Percentiles rank a stretch among this genome's conserved stretches.
phyloP scores from a whole-genome alignment of 495 filamentous ascomycete genomes.

The Apodospora peruviana region DNA sequence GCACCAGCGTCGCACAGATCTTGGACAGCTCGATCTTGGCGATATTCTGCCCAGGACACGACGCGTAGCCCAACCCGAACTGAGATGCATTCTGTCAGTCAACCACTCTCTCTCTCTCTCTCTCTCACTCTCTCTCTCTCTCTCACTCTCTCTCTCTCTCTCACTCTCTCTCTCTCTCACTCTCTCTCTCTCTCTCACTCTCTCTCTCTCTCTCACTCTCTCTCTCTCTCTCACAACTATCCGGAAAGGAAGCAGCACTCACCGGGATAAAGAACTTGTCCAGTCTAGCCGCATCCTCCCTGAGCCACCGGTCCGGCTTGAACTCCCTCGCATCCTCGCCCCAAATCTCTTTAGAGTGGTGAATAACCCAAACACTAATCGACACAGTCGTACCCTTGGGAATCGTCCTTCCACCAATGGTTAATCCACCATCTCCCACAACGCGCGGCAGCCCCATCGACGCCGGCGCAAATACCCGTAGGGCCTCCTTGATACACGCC shows the following conservation, averaged over 20 bases:
- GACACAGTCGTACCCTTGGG: conserved; percentile 32
- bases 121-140: too few species aligned
- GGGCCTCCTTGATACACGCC: conserved; percentile 52
- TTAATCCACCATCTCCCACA: conserved; percentile 44
- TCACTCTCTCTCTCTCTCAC: too few species aligned
- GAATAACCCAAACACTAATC: conserved; percentile 41
- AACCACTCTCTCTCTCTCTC: too few species aligned
- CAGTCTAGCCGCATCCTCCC: conserved; percentile 13
- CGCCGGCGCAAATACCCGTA: conserved; percentile 52
- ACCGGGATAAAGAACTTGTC: conserved; percentile 31
- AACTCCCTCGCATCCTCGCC: conserved; percentile 33
- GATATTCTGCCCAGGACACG: conserved; percentile 40
- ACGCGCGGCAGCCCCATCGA: conserved; percentile 41
- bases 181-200: too few species aligned
- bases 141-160: too few species aligned
- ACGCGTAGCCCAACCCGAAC: conserved; percentile 40
- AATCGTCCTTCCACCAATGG: conserved; percentile 9
- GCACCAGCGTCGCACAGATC: conserved; percentile 34
- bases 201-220: not conserved
- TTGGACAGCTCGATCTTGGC: conserved; percentile 44
- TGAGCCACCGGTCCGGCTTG: conserved; percentile 40
- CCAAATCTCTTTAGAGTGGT: conserved; percentile 32
- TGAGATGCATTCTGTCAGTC: too few species aligned
- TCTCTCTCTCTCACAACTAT: not conserved
- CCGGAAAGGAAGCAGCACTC: conserved; percentile 18